These are phyloP conservation scores for Hypericum perforatum DNA, from an alignment of 345 rosid species.

Conservation along the genomic window DNA sequence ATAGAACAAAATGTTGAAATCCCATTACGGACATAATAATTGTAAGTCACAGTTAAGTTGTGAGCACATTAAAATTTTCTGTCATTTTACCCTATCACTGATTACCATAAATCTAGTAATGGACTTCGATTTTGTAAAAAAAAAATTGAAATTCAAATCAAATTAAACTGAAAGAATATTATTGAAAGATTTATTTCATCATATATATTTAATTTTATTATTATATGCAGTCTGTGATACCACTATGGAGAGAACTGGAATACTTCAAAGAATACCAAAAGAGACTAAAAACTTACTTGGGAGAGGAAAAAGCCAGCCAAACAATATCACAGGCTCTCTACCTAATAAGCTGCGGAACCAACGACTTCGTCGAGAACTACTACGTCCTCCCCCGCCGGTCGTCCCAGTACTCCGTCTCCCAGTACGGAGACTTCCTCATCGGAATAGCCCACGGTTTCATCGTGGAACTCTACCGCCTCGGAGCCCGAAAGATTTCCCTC, in stretches of 20 bases:
- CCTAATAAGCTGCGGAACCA: conserved; percentile 49
- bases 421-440: conserved; percentile 33
- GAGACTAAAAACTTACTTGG: conserved; percentile 32
- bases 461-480: conserved; percentile 29
- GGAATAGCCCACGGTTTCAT: conserved; percentile 34
- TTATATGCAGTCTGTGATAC: conserved; percentile 39
- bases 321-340: conserved; percentile 28
- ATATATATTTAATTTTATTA: not conserved
- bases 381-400: conserved; percentile 27
- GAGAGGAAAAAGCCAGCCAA: conserved; percentile 22
- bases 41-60: too few relatives aligned
- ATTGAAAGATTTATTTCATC: not conserved
- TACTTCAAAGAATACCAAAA: conserved; percentile 45
- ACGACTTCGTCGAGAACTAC: conserved; percentile 57
- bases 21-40: too few relatives aligned
- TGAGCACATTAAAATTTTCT: too few relatives aligned
- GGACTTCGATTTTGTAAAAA: too few relatives aligned
- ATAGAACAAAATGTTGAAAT: too few relatives aligned
- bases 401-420: conserved; percentile 30
- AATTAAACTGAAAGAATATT: too few relatives aligned
- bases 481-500: conserved; percentile 49
- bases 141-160: too few relatives aligned
- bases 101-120: too few relatives aligned
- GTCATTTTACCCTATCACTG: too few relatives aligned
- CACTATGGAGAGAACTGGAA: conserved; percentile 46